Base-by-base conservation (phyloP, 495 filamentous ascomycete species). In the Beverwykella pulmonaria region DNA sequence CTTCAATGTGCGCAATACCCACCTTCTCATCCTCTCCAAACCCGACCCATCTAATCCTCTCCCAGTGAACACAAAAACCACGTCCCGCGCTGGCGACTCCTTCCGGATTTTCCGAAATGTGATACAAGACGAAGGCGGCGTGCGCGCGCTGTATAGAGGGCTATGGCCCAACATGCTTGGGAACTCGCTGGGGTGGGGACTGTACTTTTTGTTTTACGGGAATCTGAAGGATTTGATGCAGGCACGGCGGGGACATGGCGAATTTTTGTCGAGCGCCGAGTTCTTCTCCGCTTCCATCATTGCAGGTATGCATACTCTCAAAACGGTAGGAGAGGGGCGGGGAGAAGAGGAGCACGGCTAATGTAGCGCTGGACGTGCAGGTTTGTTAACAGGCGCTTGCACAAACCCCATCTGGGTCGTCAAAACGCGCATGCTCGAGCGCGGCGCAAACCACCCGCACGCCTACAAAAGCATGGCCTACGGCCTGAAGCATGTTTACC, bases 331-430 rank as follows among this genome's bases (percentile, higher is more conserved):
- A 48, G 5, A 7, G 17, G 5, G 44, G 4, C 4, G 5, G 44
- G 17, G 15, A 23, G 44, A 7, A 23, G 5, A 48, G 15, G 7
- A 8, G n/a, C 4, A 48, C 4, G 20, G n/a, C n/a, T 48, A 48
- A 48, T 23, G 32, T 12, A 19, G 7, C 17, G n/a, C n/a, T 48
- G 44, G 44, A n/a, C n/a, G n/a, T 29, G 29, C 53, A 85, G 87
- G 87, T n/a, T 73, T 82, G 30, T 71, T 90, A 20, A 93, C 92
- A 5, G 89, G 91, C 36, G 74, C 92, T 26, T 79, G 90, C 65
- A 98, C 95, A 53, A 99, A 99, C 74, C 94, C 94, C 4, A 89
- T 99, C 73, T 99, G 94, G 94, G 94, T 99, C 6, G 85, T 99
- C 74, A 98, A 98, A 76, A 99, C 94, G 2, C 90, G 94, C 54